Percentiles rank a stretch among this genome's conserved stretches.
These are phyloP conservation scores for Neoascochyta sp. DNA, from an alignment of 2,329 filamentous ascomycete species.

Conservation along the genomic window DNA sequence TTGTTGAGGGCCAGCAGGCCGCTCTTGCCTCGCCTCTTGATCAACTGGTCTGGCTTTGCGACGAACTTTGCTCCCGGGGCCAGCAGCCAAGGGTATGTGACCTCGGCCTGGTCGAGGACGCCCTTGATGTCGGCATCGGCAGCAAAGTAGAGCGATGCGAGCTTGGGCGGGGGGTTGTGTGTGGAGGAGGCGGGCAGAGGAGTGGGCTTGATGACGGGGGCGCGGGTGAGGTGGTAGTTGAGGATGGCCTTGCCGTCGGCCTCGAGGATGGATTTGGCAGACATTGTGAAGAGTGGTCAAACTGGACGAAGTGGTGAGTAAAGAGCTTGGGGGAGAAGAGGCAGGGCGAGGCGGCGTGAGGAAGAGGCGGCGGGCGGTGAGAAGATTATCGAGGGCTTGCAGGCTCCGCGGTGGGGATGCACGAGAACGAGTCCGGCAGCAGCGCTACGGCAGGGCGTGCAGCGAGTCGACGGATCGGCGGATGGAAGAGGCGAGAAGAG, in stretches of 20 bases:
- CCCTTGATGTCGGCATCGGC: slow-evolving; percentile 78
- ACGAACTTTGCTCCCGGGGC: slow-evolving; percentile 83
- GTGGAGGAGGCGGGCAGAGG: slow-evolving; percentile 78
- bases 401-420: slow-evolving; percentile 12
- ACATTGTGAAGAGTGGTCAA: slow-evolving; percentile 58
- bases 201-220: slow-evolving; percentile 95
- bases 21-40: slow-evolving; percentile 99
- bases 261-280: slow-evolving; percentile 95
- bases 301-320: slow-evolving; percentile 25
- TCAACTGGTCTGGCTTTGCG: slow-evolving; percentile 98
- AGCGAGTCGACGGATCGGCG: too few species aligned
- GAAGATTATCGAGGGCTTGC: slow-evolving; percentile 11
- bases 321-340: slow-evolving; percentile 4
- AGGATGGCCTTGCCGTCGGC: slow-evolving; percentile 99
- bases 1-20: slow-evolving; percentile 96
- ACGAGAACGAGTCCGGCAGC: slow-evolving; percentile 17
- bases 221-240: slow-evolving; percentile 99
- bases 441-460: slow-evolving; percentile 10
- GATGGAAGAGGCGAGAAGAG: too few species aligned
- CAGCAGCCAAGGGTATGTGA: slow-evolving; percentile 94
- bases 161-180: slow-evolving; percentile 89
- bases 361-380: slow-evolving; percentile 10
- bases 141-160: slow-evolving; percentile 89
- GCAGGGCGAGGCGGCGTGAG: slow-evolving; percentile 10
- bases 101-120: slow-evolving; percentile 91